Conservation (phyloP, 2,329 filamentous ascomycete species). For the Ceratocystis diversiconidia region DNA sequence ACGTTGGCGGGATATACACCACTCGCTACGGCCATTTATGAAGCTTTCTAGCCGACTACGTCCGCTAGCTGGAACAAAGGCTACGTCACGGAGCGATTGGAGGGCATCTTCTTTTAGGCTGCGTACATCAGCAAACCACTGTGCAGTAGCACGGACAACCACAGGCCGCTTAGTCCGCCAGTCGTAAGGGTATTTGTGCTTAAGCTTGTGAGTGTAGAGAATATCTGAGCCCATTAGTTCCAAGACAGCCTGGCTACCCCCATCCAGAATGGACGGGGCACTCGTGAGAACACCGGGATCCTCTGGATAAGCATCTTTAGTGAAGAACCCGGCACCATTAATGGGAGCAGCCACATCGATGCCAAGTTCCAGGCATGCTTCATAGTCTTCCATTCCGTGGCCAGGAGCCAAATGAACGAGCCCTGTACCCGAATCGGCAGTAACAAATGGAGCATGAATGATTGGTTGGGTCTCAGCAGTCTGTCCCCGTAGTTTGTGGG, state of each 20-base stretch:
- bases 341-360: conserved; percentile 72
- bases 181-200: conserved; percentile 94
- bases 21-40: conserved; percentile 75
- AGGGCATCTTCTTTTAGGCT: conserved; percentile 65
- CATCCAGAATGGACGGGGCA: conserved; percentile 56
- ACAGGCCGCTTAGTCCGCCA: conserved; percentile 92
- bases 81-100: conserved; percentile 52
- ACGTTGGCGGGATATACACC: conserved; percentile 94
- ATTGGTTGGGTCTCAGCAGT: conserved; percentile 49
- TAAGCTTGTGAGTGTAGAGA: conserved; percentile 54
- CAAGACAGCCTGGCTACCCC: conserved; percentile 56
- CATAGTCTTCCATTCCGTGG: conserved; percentile 93
- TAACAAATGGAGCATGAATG: conserved; percentile 78
- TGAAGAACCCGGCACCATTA: conserved; percentile 69
- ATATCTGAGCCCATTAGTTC: conserved; percentile 52
- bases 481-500: conserved; percentile 51
- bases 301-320: conserved; percentile 59
- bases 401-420: conserved; percentile 91
- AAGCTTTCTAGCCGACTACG: conserved; percentile 69
- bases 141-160: conserved; percentile 79
- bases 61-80: conserved; percentile 65
- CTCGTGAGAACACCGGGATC: conserved; percentile 48
- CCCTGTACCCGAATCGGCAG: conserved; percentile 77
- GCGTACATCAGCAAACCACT: conserved; percentile 93
- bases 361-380: conserved; percentile 55